phyloP scores from a whole-genome alignment of 148 eudicot genomes.

The Chenopodium quinoa region DNA sequence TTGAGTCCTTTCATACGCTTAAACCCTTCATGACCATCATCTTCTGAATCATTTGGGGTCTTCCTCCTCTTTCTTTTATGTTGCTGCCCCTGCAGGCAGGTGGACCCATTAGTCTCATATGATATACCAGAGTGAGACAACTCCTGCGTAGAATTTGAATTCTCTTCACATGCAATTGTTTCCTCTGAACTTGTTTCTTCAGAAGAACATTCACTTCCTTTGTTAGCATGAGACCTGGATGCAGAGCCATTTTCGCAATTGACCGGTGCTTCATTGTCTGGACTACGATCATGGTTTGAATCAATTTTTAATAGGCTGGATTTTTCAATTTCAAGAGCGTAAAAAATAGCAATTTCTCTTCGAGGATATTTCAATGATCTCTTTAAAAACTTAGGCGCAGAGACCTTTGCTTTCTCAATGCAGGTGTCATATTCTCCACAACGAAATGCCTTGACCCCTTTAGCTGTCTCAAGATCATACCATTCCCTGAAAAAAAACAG shows the following conservation, averaged over 20 bases:
- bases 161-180: constrained; percentile 38
- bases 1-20: constrained; percentile 89
- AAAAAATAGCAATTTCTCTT: constrained; percentile 80
- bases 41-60: constrained; percentile 84
- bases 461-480: constrained; percentile 73
- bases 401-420: constrained; percentile 64
- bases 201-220: constrained; percentile 33
- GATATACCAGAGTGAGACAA: constrained; percentile 63
- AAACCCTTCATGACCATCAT: constrained; percentile 75
- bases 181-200: constrained; percentile 36
- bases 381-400: constrained; percentile 45
- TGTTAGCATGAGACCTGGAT: constrained; percentile 25
- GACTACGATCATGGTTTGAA: constrained; percentile 22
- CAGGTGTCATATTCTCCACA: constrained; percentile 74
- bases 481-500: constrained; percentile 56
- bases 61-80: constrained; percentile 37
- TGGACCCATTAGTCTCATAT: constrained; percentile 40
- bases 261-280: constrained; percentile 24
- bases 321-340: constrained; percentile 82
- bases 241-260: constrained; percentile 32
- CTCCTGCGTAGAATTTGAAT: constrained; percentile 46
- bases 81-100: constrained; percentile 35
- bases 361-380: constrained; percentile 64
- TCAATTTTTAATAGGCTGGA: constrained; percentile 34
- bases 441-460: constrained; percentile 71